Conservation (phyloP, 768 basidiomycete genomes). For the Myochromella boudieri region DNA sequence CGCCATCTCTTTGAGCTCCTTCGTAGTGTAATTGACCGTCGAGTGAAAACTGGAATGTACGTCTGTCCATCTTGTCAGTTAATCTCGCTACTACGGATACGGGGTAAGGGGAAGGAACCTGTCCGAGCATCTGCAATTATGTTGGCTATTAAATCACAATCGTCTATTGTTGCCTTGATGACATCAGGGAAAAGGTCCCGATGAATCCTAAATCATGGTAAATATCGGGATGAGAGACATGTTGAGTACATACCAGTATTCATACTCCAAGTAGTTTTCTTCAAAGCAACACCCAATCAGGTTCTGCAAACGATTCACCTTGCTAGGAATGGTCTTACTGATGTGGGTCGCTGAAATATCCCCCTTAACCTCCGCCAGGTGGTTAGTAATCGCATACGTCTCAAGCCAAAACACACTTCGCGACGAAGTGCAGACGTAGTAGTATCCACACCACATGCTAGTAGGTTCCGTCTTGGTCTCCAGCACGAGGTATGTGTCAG, state of each 20-base stretch:
- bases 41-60: conserved; percentile 2
- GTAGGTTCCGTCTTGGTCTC: neutral
- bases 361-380: conserved; percentile 4
- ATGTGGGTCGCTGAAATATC: conserved; percentile 3
- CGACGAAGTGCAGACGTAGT: neutral
- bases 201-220: conserved; percentile 4
- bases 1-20: conserved; percentile 12
- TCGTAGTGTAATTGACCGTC: conserved; percentile 5
- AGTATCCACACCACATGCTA: conserved; percentile 8
- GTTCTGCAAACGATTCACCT: neutral
- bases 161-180: neutral
- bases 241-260: conserved; percentile 10
- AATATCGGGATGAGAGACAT: neutral
- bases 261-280: conserved; percentile 12
- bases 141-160: conserved; percentile 3
- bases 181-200: conserved; percentile 13
- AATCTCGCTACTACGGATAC: no score
- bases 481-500: conserved; percentile 6
- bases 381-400: neutral
- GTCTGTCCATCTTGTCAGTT: no score
- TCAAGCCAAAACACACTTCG: conserved; percentile 10
- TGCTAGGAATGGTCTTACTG: neutral
- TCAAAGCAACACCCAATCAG: no score
- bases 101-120: conserved; percentile 2
- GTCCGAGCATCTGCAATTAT: conserved; percentile 11